Evolutionary conservation across 805 yeast species (phyloP), one percentile per base, ranked within the genome.

Genomic region (Saccharomycopsis amapae): DNA sequence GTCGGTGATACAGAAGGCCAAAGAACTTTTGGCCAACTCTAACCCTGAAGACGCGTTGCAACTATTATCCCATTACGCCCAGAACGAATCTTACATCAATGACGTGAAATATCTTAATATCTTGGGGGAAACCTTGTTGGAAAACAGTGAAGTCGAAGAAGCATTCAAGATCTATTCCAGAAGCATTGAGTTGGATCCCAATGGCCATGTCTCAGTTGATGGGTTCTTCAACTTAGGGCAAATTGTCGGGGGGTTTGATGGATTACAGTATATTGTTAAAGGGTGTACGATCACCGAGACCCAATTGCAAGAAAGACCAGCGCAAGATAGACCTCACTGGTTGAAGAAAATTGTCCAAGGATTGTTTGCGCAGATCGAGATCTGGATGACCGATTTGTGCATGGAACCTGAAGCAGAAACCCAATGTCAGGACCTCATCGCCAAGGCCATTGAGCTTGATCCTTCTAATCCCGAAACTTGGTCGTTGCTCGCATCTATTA

Each of bases 361-460:
- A 0, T 67, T 86, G 23, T 79, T 90, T 54, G 81, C 96, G 5
- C 74, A 82, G 67, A 84, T 93, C 57, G 98, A 90, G 63, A 83
- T 86, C 47, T 89, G 96, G 96, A 86, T 88, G 97, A 90, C 97
- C 1, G 97, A 90, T 67, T 68, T 89, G 53, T 89, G 97, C 67
- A 87, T 89, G 96, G 95, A 86, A 57, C 78, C 78, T 2, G 79
- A 81, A 54, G 97, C 97, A 2, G 97, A 93, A 63, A 19, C 61
- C 6, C 73, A 78, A 61, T 93, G 97, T 65, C 84, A 88, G 55
- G 70, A 70, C 45, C 69, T 85, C 53, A 81, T 89, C 45, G 63
- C 73, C 9, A 75, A 74, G 54, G 64, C 74, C 43, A 62, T 85
- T 28, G 83, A 81, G 52, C 32, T 51, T 2, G 67, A 68, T 19